Evolutionary conservation across 495 filamentous ascomycete species (phyloP).

Genomic region (Delitschia confertaspora): DNA sequence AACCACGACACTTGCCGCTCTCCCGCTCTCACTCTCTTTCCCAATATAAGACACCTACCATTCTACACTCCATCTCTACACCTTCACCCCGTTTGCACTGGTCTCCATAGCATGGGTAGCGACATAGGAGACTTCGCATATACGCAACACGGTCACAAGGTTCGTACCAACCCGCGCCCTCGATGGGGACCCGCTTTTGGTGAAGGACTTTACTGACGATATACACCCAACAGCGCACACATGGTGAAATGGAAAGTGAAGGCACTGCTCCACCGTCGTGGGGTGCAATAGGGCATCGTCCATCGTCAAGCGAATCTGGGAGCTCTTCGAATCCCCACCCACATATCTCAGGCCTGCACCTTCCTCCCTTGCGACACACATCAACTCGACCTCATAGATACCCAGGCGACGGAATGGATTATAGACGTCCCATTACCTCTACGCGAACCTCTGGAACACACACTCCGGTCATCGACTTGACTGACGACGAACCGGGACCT

Average conservation of each 20-base stretch:
- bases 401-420: slow-evolving; percentile 44
- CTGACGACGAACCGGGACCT: slow-evolving; percentile 28
- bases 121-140: slow-evolving; percentile 17
- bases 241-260: slow-evolving; percentile 19
- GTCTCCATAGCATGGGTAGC: slow-evolving; percentile 20
- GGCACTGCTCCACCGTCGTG: slow-evolving; percentile 13
- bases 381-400: slow-evolving; percentile 33
- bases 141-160: slow-evolving; percentile 19
- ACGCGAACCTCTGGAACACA: neutral
- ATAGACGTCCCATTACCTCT: slow-evolving; percentile 39
- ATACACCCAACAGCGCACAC: slow-evolving; percentile 12
- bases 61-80: slow-evolving; percentile 2
- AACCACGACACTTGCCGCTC: slow-evolving; percentile 5
- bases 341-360: slow-evolving; percentile 11
- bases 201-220: slow-evolving; percentile 8
- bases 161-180: slow-evolving; percentile 6
- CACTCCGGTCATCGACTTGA: slow-evolving; percentile 45
- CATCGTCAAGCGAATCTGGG: slow-evolving; percentile 13
- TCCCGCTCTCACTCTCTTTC: slow-evolving; percentile 1
- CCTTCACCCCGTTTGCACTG: neutral
- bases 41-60: neutral
- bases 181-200: neutral
- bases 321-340: slow-evolving; percentile 10
- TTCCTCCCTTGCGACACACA: slow-evolving; percentile 9
- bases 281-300: slow-evolving; percentile 6